Conservation (phyloP, 768 basidiomycete genomes). For the Auricularia sp. region DNA sequence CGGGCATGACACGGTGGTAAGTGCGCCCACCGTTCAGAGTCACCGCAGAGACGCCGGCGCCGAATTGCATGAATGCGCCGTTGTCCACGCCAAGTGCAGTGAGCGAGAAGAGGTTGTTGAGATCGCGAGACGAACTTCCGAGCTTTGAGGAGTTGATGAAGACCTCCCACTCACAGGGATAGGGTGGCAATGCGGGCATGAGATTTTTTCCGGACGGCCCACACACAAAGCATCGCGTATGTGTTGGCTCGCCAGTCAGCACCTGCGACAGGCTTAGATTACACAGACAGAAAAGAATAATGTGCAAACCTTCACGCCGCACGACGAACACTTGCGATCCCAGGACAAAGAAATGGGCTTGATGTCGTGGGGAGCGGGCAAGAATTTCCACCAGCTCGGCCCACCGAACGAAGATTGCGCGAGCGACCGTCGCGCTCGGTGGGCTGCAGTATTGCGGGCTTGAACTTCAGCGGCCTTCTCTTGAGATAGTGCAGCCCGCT, state of each 20-base stretch:
- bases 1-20: neutral
- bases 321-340: too few relatives aligned
- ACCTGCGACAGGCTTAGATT: neutral
- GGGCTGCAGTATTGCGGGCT: too few relatives aligned
- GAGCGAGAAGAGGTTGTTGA: neutral
- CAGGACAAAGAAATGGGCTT: too few relatives aligned
- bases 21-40: neutral
- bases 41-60: neutral
- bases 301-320: too few relatives aligned
- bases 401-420: too few relatives aligned
- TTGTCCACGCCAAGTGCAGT: neutral
- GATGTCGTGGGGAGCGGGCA: too few relatives aligned
- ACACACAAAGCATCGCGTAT: neutral
- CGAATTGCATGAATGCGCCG: neutral
- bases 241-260: neutral
- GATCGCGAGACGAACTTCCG: neutral
- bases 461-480: too few relatives aligned
- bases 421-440: too few relatives aligned
- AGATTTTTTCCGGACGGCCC: neutral
- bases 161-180: neutral
- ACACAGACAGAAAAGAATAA: too few relatives aligned
- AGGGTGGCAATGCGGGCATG: neutral
- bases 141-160: neutral
- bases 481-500: too few relatives aligned
- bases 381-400: too few relatives aligned